Percentiles rank a stretch among this genome's conserved stretches.
phyloP scores from a whole-genome alignment of 345 rosid species.

The Eucalyptus brandiana region DNA sequence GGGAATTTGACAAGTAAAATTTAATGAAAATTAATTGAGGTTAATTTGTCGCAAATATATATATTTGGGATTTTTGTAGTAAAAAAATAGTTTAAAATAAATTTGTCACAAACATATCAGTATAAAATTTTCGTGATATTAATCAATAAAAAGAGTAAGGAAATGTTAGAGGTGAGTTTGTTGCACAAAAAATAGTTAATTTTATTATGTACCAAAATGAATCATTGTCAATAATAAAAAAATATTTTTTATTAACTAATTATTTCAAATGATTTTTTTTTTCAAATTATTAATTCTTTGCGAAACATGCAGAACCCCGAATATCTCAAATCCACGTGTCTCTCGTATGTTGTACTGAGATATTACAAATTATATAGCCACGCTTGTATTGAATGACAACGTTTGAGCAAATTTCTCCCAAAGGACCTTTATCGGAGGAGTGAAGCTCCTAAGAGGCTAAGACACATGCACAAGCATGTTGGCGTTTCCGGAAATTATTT shows the following conservation, averaged over 20 bases:
- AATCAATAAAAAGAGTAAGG: background rate
- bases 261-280: no score
- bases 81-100: no score
- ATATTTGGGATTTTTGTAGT: no score
- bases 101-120: accelerated
- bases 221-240: no score
- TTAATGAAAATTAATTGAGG: accelerated
- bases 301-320: accelerated
- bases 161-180: no score
- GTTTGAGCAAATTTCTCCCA: background rate
- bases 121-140: accelerated
- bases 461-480: accelerated
- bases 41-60: accelerated
- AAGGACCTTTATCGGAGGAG: background rate
- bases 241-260: no score
- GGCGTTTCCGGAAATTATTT: accelerated
- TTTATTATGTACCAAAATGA: no score
- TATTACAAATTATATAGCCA: background rate
- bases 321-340: accelerated
- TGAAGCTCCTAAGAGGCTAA: background rate
- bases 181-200: accelerated
- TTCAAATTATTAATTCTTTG: no score
- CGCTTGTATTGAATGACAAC: background rate
- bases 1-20: accelerated
- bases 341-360: accelerated